Evolutionary conservation across 2,329 filamentous ascomycete species (phyloP).

Genomic region (Sclerotinia trifoliorum): DNA sequence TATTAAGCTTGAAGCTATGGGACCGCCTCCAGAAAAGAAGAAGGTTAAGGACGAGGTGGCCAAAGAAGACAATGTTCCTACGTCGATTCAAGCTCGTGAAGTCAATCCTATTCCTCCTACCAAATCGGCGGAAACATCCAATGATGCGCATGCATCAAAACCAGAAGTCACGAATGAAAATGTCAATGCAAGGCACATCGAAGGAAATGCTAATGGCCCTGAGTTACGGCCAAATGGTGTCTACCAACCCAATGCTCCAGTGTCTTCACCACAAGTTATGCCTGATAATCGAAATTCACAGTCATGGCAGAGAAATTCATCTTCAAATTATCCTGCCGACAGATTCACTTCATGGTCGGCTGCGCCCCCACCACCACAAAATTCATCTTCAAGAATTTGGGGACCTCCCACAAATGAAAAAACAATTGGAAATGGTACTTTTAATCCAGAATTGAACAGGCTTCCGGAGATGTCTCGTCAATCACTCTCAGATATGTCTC

Average conservation of each 20-base stretch:
- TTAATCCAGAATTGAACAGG: conserved; percentile 59
- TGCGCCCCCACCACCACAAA: conserved; percentile 42
- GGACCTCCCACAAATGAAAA: conserved; percentile 67
- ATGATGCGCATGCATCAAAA: conserved; percentile 24
- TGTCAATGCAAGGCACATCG: conserved; percentile 5
- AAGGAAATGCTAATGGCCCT: conserved; percentile 24
- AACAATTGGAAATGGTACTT: conserved; percentile 75
- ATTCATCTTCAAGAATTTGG: conserved; percentile 60
- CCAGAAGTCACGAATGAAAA: conserved; percentile 24
- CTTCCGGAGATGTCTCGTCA: conserved; percentile 37
- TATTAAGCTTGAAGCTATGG: conserved; percentile 69
- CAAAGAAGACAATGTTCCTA: conserved; percentile 46
- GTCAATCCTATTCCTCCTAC: conserved; percentile 20
- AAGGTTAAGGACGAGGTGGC: conserved; percentile 53
- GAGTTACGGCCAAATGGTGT: conserved; percentile 31
- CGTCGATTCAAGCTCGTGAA: conserved; percentile 39
- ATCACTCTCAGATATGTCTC: conserved; percentile 31
- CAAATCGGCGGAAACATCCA: conserved; percentile 25
- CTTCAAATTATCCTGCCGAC: conserved; percentile 48
- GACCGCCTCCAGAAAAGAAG: conserved; percentile 61
- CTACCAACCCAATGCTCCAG: conserved; percentile 36
- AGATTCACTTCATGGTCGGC: conserved; percentile 51
- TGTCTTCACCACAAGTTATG: conserved; percentile 25
- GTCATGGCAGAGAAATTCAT: conserved; percentile 37
- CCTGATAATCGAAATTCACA: conserved; percentile 33